Percentiles rank a stretch among this genome's conserved stretches.
Conservation (phyloP, 306 rosid genomes). For the Amphicarpaea edgeworthii region DNA sequence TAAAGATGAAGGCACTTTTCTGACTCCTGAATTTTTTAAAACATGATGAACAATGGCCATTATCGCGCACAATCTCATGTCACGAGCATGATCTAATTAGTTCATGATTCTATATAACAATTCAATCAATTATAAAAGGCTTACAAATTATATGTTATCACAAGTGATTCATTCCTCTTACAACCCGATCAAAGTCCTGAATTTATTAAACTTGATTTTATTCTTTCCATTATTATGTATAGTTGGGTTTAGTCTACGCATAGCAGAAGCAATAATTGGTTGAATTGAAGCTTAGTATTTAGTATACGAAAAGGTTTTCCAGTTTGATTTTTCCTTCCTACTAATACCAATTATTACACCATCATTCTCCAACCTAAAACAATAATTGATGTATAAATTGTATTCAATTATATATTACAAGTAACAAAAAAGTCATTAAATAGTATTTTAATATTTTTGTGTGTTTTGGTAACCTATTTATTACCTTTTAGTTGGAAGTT, state of each 20-base stretch:
- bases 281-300: background rate
- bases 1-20: constrained; percentile 28
- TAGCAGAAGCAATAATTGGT: background rate
- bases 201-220: background rate
- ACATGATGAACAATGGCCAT: background rate
- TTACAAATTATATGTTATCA: background rate
- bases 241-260: background rate
- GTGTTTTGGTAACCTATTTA: background rate
- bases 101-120: background rate
- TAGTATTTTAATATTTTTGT: background rate
- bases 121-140: background rate
- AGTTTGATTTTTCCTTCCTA: background rate
- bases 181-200: background rate
- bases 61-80: constrained; percentile 17
- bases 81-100: background rate
- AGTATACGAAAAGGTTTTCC: background rate
- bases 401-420: background rate
- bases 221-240: background rate
- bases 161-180: background rate
- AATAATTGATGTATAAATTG: background rate
- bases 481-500: constrained; percentile 26
- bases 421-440: background rate
- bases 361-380: constrained; percentile 4
- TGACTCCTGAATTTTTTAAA: background rate
- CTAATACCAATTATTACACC: background rate